Evolutionary conservation across 2,329 filamentous ascomycete genomes (phyloP).

Genomic region (Ophiobolus disseminans): DNA sequence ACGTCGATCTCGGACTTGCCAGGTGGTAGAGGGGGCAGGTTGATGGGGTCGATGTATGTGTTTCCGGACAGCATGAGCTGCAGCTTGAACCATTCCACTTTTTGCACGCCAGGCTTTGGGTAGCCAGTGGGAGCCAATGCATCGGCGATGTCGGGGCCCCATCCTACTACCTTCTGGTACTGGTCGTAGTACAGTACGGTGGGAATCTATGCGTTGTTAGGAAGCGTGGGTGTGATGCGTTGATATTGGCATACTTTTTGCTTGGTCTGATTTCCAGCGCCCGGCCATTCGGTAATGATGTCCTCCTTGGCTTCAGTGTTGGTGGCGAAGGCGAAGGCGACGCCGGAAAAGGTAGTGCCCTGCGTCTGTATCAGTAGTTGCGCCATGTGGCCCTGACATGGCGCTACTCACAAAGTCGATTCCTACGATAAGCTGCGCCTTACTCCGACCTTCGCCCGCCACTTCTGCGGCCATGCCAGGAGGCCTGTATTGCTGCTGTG

Average conservation of each 20-base stretch:
- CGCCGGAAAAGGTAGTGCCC: constrained; percentile 97
- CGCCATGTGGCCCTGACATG: constrained; percentile 25
- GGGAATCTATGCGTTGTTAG: constrained; percentile 72
- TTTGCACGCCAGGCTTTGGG: constrained; percentile 96
- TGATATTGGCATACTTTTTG: constrained; percentile 76
- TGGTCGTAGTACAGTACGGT: constrained; percentile 99
- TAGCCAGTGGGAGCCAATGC: constrained; percentile 96
- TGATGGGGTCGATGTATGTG: constrained; percentile 99
- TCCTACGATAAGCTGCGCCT: constrained; percentile 96
- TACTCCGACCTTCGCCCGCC: constrained; percentile 86
- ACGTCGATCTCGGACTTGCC: constrained; percentile 99
- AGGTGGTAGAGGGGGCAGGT: constrained; percentile 93
- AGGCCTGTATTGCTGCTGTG: constrained; percentile 41
- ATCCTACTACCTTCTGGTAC: constrained; percentile 99
- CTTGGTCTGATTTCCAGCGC: constrained; percentile 95
- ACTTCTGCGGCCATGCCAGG: constrained; percentile 68
- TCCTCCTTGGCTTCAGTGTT: constrained; percentile 98
- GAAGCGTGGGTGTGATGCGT: not conserved
- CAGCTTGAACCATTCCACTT: constrained; percentile 99
- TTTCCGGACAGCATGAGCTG: constrained; percentile 98
- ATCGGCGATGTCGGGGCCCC: constrained; percentile 97
- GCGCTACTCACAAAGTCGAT: constrained; percentile 83
- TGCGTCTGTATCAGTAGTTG: constrained; percentile 49
- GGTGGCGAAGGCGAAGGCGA: constrained; percentile 90
- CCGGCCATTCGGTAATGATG: constrained; percentile 99